A percentile compares a stretch with the other conserved stretches of the same genome.
phyloP scores from a whole-genome alignment of 108 stramenopile genomes.

The Fragilaria crotonensis region DNA sequence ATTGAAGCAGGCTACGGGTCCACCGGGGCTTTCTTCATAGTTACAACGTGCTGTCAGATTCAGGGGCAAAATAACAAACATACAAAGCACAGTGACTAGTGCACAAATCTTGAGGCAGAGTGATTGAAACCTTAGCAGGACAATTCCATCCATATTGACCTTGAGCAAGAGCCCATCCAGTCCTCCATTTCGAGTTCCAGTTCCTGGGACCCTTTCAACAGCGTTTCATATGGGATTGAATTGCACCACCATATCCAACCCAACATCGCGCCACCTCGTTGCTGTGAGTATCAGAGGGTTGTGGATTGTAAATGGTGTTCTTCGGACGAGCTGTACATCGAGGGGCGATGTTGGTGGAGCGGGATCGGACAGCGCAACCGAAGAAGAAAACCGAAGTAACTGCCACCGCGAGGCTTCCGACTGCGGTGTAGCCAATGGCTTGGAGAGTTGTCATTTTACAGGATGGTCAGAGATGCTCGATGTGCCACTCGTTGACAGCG shows the following conservation, averaged over 20 bases:
- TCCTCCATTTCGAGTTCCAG: slow-evolving; percentile 69
- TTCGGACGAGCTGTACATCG: slow-evolving; percentile 58
- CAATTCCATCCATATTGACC: slow-evolving; percentile 79
- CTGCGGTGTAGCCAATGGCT: slow-evolving; percentile 38
- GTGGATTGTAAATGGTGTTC: slow-evolving; percentile 59
- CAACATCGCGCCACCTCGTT: slow-evolving; percentile 55
- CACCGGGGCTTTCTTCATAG: background rate
- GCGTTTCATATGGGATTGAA: slow-evolving; percentile 46
- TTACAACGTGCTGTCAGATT: slow-evolving; percentile 47
- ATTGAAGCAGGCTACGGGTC: background rate
- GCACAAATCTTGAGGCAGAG: slow-evolving; percentile 52
- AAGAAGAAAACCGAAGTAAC: slow-evolving; percentile 36
- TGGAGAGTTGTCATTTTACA: slow-evolving; percentile 35
- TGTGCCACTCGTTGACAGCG: too few relatives aligned
- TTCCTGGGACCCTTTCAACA: slow-evolving; percentile 77
- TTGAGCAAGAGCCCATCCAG: slow-evolving; percentile 52
- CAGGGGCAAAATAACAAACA: slow-evolving; percentile 56
- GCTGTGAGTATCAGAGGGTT: slow-evolving; percentile 23
- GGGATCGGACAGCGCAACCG: slow-evolving; percentile 34
- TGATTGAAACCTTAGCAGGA: slow-evolving; percentile 74
- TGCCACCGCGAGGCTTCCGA: slow-evolving; percentile 18
- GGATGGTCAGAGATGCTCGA: too few relatives aligned
- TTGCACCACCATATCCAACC: slow-evolving; percentile 74
- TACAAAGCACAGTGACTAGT: slow-evolving; percentile 44
- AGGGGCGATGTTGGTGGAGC: slow-evolving; percentile 48